Evolutionary conservation across 2,329 filamentous ascomycete species (phyloP).

Genomic region (Colletotrichum sp.): DNA sequence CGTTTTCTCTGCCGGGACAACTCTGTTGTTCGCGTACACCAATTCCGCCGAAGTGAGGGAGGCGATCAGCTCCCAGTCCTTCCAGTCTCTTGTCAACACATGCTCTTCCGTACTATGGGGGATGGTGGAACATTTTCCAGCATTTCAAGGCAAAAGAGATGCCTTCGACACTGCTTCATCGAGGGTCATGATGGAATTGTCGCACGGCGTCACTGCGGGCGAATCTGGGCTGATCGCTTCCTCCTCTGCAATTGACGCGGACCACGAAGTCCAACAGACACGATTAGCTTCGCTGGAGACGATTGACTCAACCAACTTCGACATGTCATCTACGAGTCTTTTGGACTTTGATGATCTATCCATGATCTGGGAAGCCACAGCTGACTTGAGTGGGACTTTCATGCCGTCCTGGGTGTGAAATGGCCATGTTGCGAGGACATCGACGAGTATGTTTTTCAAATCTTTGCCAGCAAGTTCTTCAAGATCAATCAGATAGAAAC

Average conservation of each 20-base stretch:
- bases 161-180: neutral
- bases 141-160: neutral
- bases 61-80: neutral
- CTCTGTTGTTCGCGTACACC: neutral
- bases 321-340: neutral
- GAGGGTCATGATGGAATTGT: neutral
- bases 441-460: neutral
- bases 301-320: neutral
- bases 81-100: neutral
- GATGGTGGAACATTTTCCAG: neutral
- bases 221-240: neutral
- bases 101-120: neutral
- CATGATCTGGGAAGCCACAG: neutral
- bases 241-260: fast-evolving
- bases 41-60: neutral
- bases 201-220: neutral
- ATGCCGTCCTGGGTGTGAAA: neutral
- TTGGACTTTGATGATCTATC: neutral
- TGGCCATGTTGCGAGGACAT: neutral
- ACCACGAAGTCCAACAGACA: neutral
- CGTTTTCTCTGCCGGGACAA: neutral
- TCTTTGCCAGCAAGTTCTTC: too few relatives aligned
- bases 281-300: neutral
- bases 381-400: neutral
- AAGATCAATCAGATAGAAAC: too few relatives aligned